Base-by-base conservation (phyloP, 2,329 filamentous ascomycete species). In the Fusarium paranaense region DNA sequence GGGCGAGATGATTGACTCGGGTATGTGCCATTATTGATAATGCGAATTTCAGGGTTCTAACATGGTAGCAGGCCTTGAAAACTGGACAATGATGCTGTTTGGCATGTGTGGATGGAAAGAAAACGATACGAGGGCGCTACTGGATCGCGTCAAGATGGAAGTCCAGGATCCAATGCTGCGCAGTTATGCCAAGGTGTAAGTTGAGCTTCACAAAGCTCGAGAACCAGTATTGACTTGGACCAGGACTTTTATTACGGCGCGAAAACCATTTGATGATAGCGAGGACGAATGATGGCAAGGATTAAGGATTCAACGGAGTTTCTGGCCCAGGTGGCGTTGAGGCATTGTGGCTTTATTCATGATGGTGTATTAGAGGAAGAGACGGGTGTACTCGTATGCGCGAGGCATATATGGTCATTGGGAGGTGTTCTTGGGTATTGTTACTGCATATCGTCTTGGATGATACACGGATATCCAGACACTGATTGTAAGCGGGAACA, bases 1-100 rank as follows among this genome's bases (percentile, higher is more conserved):
- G 38, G 80, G 80, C 5, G 73, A 81, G 57, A 82, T 86, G 76
- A 76, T 84, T 2, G 77, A 83, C 40, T 80, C 80, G 38, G 78
- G 84, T 85, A 80, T 14, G 81, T 75, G 7, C 11, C 13, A 20
- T 20, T 8, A 2, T 25, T 5, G 20, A 5, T 6, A 13, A 20
- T 25, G 33, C 32, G 32, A 18, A 37, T 27, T 25, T n/a, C 9
- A 4, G 16, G 54, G 8, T 37, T 18, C 75, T 77, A 45, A 74
- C 10, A n/a, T 22, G 11, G 9, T 10, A 9, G 32, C 20, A 79
- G 78, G 75, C 10, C 60, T 78, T 33, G 80, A 82, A 60, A 80
- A 81, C 33, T 81, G 77, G 77, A 78, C 79, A 1, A 62, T 83
- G 35, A 79, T 78, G 66, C 68, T 83, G 57, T 84, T 83, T 57